phyloP scores from a whole-genome alignment of 306 rosid genomes.

The Hippophae gyantsensis region DNA sequence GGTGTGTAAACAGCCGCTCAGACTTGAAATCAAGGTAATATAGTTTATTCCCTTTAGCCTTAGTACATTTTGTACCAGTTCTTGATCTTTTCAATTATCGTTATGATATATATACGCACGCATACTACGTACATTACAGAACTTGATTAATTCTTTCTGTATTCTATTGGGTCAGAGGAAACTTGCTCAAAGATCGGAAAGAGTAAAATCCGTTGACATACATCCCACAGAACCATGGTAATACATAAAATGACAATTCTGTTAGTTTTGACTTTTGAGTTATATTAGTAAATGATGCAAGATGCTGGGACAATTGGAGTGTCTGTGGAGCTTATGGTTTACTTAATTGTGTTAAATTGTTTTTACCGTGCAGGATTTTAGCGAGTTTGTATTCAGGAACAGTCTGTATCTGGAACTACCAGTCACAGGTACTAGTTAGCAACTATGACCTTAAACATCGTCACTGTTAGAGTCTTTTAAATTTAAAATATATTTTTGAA shows the following conservation, averaged over 20 bases:
- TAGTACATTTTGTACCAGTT: slow-evolving; percentile 12
- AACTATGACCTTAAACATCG: not conserved
- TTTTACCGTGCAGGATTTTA: slow-evolving; percentile 58
- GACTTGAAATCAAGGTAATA: slow-evolving; percentile 97
- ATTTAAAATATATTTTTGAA: slow-evolving; percentile 4
- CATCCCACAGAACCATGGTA: slow-evolving; percentile 99
- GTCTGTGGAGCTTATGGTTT: not conserved
- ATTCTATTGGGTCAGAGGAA: slow-evolving; percentile 32
- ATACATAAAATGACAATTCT: slow-evolving; percentile 3
- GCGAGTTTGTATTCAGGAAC: slow-evolving; percentile 98
- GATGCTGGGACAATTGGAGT: not conserved
- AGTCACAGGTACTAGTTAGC: slow-evolving; percentile 62
- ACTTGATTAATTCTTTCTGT: slow-evolving; percentile 9
- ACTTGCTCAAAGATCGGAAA: slow-evolving; percentile 59
- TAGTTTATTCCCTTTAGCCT: not conserved
- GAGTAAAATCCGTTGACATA: slow-evolving; percentile 95
- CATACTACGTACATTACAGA: too few relatives aligned
- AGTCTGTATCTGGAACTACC: slow-evolving; percentile 97
- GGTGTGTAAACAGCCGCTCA: slow-evolving; percentile 76
- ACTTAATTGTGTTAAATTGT: slow-evolving; percentile 22
- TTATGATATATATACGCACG: not conserved
- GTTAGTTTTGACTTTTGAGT: not conserved
- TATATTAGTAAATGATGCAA: too few relatives aligned
- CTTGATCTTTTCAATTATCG: not conserved
- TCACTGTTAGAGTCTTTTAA: not conserved